These are phyloP conservation scores for Colletotrichum camelliae DNA, from an alignment of 2,329 filamentous ascomycete species.

Conservation along the genomic window DNA sequence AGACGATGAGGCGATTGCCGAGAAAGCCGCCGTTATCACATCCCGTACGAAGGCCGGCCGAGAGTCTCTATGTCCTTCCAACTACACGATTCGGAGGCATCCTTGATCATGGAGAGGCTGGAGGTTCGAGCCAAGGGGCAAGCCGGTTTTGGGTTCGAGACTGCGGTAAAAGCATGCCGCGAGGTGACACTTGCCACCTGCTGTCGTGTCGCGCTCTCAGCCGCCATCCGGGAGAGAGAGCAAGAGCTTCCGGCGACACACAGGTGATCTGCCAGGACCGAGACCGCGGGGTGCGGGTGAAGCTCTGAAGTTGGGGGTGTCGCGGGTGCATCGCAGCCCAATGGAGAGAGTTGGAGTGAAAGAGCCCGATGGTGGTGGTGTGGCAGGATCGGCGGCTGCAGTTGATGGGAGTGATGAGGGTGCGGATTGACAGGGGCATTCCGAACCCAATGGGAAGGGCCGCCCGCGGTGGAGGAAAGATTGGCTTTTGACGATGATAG, in stretches of 20 bases:
- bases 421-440: conserved; percentile 2
- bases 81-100: neutral
- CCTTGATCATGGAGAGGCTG: neutral
- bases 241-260: neutral
- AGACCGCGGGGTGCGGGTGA: neutral
- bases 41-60: neutral
- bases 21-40: neutral
- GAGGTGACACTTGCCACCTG: conserved; percentile 9
- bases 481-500: neutral
- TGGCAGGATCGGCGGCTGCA: conserved; percentile 20
- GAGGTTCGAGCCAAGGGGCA: neutral
- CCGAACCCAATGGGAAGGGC: conserved; percentile 4
- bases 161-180: neutral
- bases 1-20: neutral
- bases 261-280: neutral
- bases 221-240: neutral
- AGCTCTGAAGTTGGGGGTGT: neutral
- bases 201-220: conserved; percentile 16
- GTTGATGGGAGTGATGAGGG: conserved; percentile 6
- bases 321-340: conserved; percentile 18
- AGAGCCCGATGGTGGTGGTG: conserved; percentile 13
- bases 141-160: neutral
- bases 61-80: neutral
- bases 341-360: neutral
- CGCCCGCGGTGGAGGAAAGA: neutral